Base-by-base conservation (phyloP, 108 stramenopile species). In the Epithemia pelagica region DNA sequence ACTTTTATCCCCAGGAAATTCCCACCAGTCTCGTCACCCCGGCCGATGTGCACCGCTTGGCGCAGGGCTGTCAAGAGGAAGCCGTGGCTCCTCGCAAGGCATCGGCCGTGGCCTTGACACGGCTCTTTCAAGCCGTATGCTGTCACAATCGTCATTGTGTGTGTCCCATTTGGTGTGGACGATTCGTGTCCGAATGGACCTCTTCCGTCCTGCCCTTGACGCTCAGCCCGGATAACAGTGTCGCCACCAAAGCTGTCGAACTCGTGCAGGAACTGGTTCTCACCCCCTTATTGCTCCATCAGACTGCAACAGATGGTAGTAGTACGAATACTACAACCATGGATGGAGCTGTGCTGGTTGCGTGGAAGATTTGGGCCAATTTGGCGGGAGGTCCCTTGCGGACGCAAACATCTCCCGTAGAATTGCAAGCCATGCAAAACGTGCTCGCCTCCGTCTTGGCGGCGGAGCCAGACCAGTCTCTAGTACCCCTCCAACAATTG, bases 161-260 rank as follows among this genome's bases (percentile, higher is more conserved):
- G n/a, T 61, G 61, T 21, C 3, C 21, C 21, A 5, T 15, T 46
- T 21, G 29, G 27, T 2, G 58, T 2, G 67, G 30, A 27, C 58
- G 15, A 23, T 54, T 56, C 3, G 27, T 30, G 21, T 52, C 78
- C 54, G 77, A 83, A 19, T 92, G 91, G 91, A 74, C 81, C 2
- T 73, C 77, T n/a, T 78, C 76, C 26, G 90, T 91, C 0, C 69
- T 91, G 52, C 84, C 88, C 3, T 71, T 93, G 59, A 82, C 88
- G 19, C 58, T 84, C 0, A 90, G 91, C 70, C 70, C 72, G 20
- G 93, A 95, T 64, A 62, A 64, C 21, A 62, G 82, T 3, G 81
- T 80, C 46, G 77, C 70, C 1, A 63, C 67, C 21, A 91, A 88
- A 62, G 86, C 82, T n/a, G 60, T 87, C 32, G 82, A 77, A 37